Conservation (phyloP, 2,329 filamentous ascomycete genomes). For the Colletotrichum phormii region DNA sequence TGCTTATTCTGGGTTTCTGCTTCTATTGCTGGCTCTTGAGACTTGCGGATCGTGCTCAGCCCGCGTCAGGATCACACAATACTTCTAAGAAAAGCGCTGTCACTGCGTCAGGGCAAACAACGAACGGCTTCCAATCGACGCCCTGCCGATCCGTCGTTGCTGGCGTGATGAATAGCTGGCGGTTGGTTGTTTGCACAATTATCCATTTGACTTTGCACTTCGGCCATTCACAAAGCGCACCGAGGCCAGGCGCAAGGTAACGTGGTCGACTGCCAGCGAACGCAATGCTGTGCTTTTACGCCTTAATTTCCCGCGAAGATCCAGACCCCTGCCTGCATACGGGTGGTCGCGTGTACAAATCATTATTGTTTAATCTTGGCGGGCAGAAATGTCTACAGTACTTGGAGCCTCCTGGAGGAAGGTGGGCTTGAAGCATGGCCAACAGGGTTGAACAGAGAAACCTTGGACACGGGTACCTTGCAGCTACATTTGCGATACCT, state of each 20-base stretch:
- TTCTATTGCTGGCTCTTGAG: constrained; percentile 11
- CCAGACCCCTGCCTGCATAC: constrained; percentile 19
- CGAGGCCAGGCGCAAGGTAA: constrained; percentile 12
- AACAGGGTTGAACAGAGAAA: neutral
- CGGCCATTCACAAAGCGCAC: constrained; percentile 11
- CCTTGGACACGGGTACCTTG: constrained; percentile 25
- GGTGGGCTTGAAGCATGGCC: constrained; percentile 3
- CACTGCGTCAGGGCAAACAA: constrained; percentile 26
- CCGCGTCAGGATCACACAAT: neutral
- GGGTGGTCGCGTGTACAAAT: neutral
- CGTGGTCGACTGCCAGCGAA: constrained; percentile 17
- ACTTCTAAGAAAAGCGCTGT: constrained; percentile 33
- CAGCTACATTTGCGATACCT: constrained; percentile 14
- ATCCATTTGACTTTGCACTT: neutral
- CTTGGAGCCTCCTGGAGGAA: neutral
- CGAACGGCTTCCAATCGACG: constrained; percentile 6
- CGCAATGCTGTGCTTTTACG: constrained; percentile 36
- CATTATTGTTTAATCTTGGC: rapidly evolving
- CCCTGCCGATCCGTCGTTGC: constrained; percentile 32
- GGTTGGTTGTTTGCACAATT: constrained; percentile 25
- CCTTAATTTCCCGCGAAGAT: constrained; percentile 36
- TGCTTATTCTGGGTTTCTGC: neutral
- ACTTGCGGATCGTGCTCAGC: neutral
- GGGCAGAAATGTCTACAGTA: neutral
- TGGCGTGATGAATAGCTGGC: constrained; percentile 13